phyloP scores from a whole-genome alignment of 106 monocot genomes.

The Triglochin maritima region DNA sequence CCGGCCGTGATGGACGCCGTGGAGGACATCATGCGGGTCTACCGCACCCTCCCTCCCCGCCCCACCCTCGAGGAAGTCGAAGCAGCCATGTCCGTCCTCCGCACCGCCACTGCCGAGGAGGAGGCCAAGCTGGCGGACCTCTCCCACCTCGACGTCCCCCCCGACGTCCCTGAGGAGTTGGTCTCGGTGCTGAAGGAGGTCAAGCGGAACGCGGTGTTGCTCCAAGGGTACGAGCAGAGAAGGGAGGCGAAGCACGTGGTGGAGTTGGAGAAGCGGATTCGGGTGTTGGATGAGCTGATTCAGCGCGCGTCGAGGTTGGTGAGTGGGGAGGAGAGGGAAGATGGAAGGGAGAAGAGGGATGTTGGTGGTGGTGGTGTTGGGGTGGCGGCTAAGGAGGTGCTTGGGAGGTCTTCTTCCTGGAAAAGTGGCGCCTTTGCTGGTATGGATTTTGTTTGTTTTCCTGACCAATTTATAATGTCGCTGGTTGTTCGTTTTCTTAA shows the following conservation, averaged over 20 bases:
- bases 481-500: no score
- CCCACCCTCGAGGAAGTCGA: conserved; percentile 65
- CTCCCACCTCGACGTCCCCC: conserved; percentile 15
- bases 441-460: not conserved
- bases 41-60: conserved; percentile 60
- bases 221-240: conserved; percentile 52
- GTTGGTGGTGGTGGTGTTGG: not conserved
- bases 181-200: conserved; percentile 58
- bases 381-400: not conserved
- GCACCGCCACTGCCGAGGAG: conserved; percentile 38
- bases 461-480: no score
- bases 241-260: conserved; percentile 47
- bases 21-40: conserved; percentile 60
- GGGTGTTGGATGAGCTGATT: conserved; percentile 53
- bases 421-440: conserved; percentile 4
- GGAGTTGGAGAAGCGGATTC: conserved; percentile 40
- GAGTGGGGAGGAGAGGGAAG: conserved; percentile 2
- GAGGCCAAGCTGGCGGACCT: conserved; percentile 39
- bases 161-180: conserved; percentile 62
- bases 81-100: conserved; percentile 56
- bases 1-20: conserved; percentile 30
- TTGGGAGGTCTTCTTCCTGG: conserved; percentile 13
- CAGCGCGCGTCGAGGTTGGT: conserved; percentile 61
- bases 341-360: not conserved
- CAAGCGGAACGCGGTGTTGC: conserved; percentile 29